A percentile compares a stretch with the other conserved stretches of the same genome.
Conservation (phyloP, 1,284 basidiomycete genomes). For the Pseudozyma flocculosa region DNA sequence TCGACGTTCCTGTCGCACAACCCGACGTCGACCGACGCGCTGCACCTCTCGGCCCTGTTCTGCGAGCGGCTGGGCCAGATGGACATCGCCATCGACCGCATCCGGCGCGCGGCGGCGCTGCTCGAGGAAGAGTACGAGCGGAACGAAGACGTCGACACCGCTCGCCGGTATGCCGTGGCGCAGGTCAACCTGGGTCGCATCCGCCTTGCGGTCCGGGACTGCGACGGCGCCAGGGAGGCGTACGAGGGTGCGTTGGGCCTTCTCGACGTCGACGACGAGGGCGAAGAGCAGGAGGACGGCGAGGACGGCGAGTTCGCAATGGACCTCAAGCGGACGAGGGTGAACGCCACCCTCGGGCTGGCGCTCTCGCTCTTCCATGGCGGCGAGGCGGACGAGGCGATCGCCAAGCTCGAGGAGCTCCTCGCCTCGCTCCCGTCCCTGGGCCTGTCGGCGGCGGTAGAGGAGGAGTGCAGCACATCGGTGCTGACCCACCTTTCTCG, state of each 20-base stretch:
- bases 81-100: slow-evolving; percentile 66
- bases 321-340: slow-evolving; percentile 59
- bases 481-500: slow-evolving; percentile 16
- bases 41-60: slow-evolving; percentile 82
- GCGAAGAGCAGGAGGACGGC: slow-evolving; percentile 51
- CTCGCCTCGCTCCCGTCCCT: slow-evolving; percentile 1
- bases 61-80: slow-evolving; percentile 79
- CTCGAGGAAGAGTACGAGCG: slow-evolving; percentile 87
- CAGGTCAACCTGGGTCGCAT: slow-evolving; percentile 80
- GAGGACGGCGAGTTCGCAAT: slow-evolving; percentile 55
- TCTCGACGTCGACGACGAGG: slow-evolving; percentile 59
- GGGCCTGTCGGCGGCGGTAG: neutral
- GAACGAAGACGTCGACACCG: slow-evolving; percentile 74
- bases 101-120: slow-evolving; percentile 69
- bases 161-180: slow-evolving; percentile 77
- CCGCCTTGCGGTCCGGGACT: slow-evolving; percentile 67
- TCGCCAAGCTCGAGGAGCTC: slow-evolving; percentile 9
- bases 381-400: slow-evolving; percentile 7
- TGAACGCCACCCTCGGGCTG: slow-evolving; percentile 16
- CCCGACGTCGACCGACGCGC: slow-evolving; percentile 71
- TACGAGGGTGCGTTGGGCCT: slow-evolving; percentile 75
- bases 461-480: neutral
- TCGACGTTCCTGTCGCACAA: slow-evolving; percentile 72
- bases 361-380: slow-evolving; percentile 14
- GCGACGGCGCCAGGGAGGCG: slow-evolving; percentile 68